Evolutionary conservation across 345 rosid genomes (phyloP).

Genomic region (Litchi chinensis): DNA sequence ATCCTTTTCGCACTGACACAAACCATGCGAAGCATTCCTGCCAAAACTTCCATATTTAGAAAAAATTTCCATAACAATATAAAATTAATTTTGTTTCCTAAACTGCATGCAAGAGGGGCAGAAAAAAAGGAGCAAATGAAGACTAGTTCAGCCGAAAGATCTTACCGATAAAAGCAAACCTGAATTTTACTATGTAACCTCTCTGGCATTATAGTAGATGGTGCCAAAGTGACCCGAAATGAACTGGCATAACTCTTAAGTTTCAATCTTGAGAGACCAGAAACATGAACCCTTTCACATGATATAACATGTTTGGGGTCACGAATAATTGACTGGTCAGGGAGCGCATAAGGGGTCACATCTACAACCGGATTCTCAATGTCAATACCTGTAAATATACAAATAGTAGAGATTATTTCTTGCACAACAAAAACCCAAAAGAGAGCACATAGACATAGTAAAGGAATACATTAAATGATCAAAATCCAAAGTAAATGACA

Average conservation of each 20-base stretch:
- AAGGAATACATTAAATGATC: not conserved
- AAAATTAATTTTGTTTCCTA: not conserved
- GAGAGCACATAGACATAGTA: not conserved
- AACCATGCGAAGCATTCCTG: constrained; percentile 75
- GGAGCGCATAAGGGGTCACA: constrained; percentile 43
- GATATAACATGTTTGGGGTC: constrained; percentile 38
- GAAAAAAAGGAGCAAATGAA: not conserved
- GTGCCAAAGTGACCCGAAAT: constrained; percentile 55
- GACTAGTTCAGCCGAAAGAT: not conserved
- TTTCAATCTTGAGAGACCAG: constrained; percentile 62
- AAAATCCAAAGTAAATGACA: not conserved
- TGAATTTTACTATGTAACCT: constrained; percentile 61
- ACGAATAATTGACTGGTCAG: constrained; percentile 20
- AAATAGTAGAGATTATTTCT: constrained; percentile 15
- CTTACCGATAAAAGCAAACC: constrained; percentile 77
- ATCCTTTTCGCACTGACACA: constrained; percentile 69
- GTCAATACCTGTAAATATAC: constrained; percentile 47
- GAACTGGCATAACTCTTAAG: constrained; percentile 67
- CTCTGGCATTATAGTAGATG: constrained; percentile 53
- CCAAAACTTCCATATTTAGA: constrained; percentile 17
- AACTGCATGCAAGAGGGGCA: not conserved
- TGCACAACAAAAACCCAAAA: not conserved
- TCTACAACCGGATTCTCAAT: constrained; percentile 51
- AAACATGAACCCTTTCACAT: constrained; percentile 80
- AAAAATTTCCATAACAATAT: not conserved